Percentiles rank a stretch among this genome's conserved stretches.
Conservation (phyloP, 108 stramenopile species). For the Skeletonema marinoi region DNA sequence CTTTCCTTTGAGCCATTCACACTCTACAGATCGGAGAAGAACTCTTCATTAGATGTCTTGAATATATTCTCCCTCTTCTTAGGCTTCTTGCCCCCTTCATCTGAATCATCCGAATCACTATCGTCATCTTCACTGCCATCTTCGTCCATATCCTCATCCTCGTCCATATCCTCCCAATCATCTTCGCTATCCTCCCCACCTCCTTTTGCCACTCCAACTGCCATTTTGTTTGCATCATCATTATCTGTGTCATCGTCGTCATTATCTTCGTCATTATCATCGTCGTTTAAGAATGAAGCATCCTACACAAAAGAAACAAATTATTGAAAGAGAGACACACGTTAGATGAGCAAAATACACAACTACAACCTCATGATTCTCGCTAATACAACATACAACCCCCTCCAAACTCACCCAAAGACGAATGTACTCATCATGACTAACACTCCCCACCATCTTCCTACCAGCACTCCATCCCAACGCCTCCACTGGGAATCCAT, state of each 20-base stretch:
- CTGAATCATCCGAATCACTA: constrained; percentile 48
- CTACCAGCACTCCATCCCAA: constrained; percentile 75
- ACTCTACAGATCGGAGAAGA: constrained; percentile 81
- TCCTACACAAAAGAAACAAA: constrained; percentile 24
- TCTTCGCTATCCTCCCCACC: constrained; percentile 58
- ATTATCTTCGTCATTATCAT: constrained; percentile 55
- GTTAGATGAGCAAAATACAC: background rate
- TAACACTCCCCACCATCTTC: constrained; percentile 76
- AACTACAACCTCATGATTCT: background rate
- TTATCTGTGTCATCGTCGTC: constrained; percentile 13
- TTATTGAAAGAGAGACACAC: background rate
- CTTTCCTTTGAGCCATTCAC: background rate
- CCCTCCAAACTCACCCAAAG: constrained; percentile 51
- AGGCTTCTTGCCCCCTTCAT: constrained; percentile 36
- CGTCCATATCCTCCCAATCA: constrained; percentile 82
- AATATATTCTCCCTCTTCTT: constrained; percentile 46
- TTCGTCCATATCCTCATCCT: constrained; percentile 45
- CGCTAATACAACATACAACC: background rate
- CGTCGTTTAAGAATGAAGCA: constrained; percentile 70
- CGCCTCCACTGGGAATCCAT: constrained; percentile 91
- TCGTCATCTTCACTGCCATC: constrained; percentile 37
- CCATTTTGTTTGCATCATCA: background rate
- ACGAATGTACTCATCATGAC: constrained; percentile 73
- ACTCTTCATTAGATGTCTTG: constrained; percentile 84
- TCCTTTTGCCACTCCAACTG: background rate